phyloP scores from a whole-genome alignment of 2,329 filamentous ascomycete species.

The Monosporascus sp. region DNA sequence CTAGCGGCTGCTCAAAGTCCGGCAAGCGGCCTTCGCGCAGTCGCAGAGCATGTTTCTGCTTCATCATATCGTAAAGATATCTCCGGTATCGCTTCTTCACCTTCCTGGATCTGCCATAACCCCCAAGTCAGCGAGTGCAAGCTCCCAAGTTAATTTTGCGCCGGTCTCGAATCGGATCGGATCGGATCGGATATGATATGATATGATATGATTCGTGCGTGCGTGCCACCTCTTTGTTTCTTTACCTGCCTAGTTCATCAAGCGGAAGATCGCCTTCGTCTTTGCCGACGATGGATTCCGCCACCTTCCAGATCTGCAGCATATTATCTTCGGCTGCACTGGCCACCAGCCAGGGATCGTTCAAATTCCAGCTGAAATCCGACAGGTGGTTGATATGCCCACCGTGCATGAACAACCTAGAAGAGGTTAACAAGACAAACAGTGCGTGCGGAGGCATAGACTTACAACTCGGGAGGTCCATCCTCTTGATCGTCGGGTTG shows the following conservation, averaged over 20 bases:
- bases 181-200: background rate
- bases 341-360: conserved; percentile 94
- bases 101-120: conserved; percentile 4
- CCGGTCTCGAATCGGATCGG: conserved; percentile 2
- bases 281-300: conserved; percentile 74
- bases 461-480: conserved; percentile 87
- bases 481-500: conserved; percentile 92
- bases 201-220: background rate
- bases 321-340: conserved; percentile 96
- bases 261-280: conserved; percentile 71
- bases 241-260: conserved; percentile 67
- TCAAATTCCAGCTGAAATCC: conserved; percentile 97
- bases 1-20: background rate
- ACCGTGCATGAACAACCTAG: conserved; percentile 92
- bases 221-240: conserved; percentile 4
- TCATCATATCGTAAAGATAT: conserved; percentile 11
- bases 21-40: conserved; percentile 4
- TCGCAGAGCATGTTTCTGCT: conserved; percentile 4
- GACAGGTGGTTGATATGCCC: conserved; percentile 95
- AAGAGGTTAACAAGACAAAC: conserved; percentile 7
- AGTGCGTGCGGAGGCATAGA: conserved; percentile 16
- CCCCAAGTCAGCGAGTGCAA: background rate
- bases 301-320: conserved; percentile 89
- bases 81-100: conserved; percentile 8
- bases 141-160: background rate